Percentiles rank a stretch among this genome's conserved stretches.
phyloP scores from a whole-genome alignment of 495 filamentous ascomycete genomes.

The Aspergillus biplanus region DNA sequence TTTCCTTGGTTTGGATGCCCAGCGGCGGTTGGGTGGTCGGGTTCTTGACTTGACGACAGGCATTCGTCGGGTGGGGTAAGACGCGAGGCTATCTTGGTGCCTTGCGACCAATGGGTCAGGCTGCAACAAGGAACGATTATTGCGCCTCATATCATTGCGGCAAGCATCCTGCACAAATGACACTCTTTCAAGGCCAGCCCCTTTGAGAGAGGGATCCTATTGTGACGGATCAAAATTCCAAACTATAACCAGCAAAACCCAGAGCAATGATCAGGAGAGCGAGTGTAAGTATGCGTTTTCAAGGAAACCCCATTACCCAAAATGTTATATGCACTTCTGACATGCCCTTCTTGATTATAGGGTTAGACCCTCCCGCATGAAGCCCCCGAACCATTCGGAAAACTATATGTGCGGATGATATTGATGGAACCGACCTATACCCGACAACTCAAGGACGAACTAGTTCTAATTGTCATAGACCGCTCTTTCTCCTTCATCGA shows the following conservation, averaged over 20 bases:
- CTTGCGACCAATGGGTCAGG: background rate
- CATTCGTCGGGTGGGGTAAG: background rate
- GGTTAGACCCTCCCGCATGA: background rate
- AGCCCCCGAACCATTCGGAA: background rate
- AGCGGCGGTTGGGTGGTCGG: background rate
- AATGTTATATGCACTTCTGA: background rate
- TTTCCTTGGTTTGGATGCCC: background rate
- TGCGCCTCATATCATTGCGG: background rate
- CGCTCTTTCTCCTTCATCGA: background rate
- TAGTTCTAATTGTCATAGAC: background rate
- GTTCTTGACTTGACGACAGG: background rate
- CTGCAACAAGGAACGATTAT: background rate
- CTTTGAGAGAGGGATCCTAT: background rate
- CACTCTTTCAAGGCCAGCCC: background rate
- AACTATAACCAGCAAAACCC: background rate
- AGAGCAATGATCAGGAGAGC: background rate
- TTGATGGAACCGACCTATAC: background rate
- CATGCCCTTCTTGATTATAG: background rate
- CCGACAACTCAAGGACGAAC: background rate
- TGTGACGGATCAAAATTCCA: background rate
- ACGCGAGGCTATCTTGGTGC: background rate
- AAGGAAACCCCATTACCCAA: background rate
- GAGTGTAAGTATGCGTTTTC: background rate
- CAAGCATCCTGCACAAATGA: background rate
- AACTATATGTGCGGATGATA: background rate